These are phyloP conservation scores for Coniochaeta pulveracea DNA, from an alignment of 2,329 filamentous ascomycete genomes.

Conservation along the genomic window DNA sequence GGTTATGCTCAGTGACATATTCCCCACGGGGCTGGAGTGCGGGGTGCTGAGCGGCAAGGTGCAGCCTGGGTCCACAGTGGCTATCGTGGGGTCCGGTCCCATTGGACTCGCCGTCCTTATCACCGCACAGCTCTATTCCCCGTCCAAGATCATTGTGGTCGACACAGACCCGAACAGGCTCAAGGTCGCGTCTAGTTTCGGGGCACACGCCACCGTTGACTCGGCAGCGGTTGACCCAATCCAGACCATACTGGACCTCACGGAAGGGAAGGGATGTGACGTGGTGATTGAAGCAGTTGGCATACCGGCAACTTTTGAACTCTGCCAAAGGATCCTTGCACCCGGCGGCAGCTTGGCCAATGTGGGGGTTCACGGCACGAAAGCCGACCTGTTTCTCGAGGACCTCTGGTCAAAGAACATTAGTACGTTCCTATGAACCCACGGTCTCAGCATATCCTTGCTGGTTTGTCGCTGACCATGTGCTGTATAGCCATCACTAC, in stretches of 20 bases:
- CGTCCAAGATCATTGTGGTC: constrained; percentile 36
- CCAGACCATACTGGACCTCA: constrained; percentile 27
- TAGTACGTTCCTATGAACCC: constrained; percentile 20
- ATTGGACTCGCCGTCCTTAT: constrained; percentile 44
- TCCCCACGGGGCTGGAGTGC: constrained; percentile 44
- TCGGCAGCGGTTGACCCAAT: constrained; percentile 22
- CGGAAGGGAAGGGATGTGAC: constrained; percentile 41
- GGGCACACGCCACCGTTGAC: constrained; percentile 33
- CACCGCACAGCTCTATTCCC: constrained; percentile 42
- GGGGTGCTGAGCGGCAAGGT: constrained; percentile 40
- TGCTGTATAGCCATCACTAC: constrained; percentile 29
- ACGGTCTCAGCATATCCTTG: neutral
- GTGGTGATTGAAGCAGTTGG: constrained; percentile 48
- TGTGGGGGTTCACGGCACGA: constrained; percentile 45
- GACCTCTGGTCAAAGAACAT: constrained; percentile 43
- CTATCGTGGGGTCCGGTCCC: constrained; percentile 42
- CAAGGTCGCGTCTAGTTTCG: constrained; percentile 31
- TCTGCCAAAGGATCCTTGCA: constrained; percentile 41
- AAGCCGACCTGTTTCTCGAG: constrained; percentile 38
- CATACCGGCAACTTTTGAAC: constrained; percentile 36
- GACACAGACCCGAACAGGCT: constrained; percentile 37
- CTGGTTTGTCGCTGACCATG: neutral
- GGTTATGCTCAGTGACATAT: constrained; percentile 42
- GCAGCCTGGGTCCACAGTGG: constrained; percentile 37
- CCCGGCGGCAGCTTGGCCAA: constrained; percentile 43